Percentiles rank a stretch among this genome's conserved stretches.
These are phyloP conservation scores for Aquilaria agallochum DNA, from an alignment of 441 rosid species.

Conservation along the genomic window DNA sequence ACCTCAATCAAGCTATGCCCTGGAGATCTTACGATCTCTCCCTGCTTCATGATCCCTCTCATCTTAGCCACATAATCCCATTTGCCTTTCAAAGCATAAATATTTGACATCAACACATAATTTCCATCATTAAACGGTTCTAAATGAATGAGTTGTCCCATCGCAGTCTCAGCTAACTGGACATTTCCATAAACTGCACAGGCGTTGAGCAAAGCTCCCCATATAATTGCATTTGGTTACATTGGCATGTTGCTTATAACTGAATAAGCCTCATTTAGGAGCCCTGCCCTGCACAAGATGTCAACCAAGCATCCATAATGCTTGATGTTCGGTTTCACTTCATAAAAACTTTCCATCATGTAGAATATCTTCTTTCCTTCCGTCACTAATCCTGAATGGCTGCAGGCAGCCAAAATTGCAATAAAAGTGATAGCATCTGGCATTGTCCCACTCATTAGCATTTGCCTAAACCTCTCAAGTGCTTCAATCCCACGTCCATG, in stretches of 20 bases:
- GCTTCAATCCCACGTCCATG: conserved; percentile 27
- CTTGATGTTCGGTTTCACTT: conserved; percentile 18
- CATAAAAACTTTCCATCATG: conserved; percentile 15
- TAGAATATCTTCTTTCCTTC: conserved; percentile 18
- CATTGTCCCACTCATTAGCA: conserved; percentile 18
- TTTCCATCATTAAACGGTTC: conserved; percentile 28
- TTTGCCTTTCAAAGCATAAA: conserved; percentile 17
- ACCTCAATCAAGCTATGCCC: conserved; percentile 25
- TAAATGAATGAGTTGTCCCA: conserved; percentile 19
- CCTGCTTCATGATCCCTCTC: conserved; percentile 18
- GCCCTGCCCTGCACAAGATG: conserved; percentile 25
- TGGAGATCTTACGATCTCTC: conserved; percentile 13
- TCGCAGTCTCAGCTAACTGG: conserved; percentile 22
- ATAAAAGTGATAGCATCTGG: conserved; percentile 24
- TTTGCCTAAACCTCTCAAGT: conserved; percentile 15
- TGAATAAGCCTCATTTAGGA: conserved; percentile 20
- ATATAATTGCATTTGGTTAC: conserved; percentile 19
- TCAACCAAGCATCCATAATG: conserved; percentile 33
- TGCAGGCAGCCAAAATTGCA: conserved; percentile 18
- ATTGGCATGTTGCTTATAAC: conserved; percentile 21
- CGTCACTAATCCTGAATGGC: conserved; percentile 24
- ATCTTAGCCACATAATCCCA: conserved; percentile 21
- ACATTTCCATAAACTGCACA: conserved; percentile 15
- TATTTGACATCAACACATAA: conserved; percentile 25
- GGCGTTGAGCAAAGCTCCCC: conserved; percentile 28